Conservation (phyloP, 73 alveolate species). For the Paramecium tetraurelia region DNA sequence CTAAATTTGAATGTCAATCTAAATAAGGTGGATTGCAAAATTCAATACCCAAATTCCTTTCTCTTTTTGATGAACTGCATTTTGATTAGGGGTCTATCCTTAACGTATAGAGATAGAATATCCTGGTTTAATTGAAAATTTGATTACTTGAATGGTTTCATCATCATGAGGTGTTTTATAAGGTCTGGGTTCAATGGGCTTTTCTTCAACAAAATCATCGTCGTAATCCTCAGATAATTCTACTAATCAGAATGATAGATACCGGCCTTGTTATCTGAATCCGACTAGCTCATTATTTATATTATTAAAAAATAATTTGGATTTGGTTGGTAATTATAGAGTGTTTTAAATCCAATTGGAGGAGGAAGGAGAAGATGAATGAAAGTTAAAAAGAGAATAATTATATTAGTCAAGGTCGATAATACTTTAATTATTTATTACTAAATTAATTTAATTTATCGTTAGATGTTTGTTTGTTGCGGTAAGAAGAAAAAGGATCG, state of each 20-base stretch:
- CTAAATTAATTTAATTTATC: neutral
- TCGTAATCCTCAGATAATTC: conserved; percentile 16
- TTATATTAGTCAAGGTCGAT: neutral
- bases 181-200: neutral
- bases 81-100: conserved; percentile 49
- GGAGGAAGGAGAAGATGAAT: neutral
- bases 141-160: conserved; percentile 18
- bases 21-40: neutral
- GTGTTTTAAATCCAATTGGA: neutral
- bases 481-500: conserved; percentile 15
- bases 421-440: neutral
- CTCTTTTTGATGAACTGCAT: conserved; percentile 63
- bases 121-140: neutral
- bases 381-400: neutral
- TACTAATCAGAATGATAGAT: neutral
- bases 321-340: neutral
- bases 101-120: neutral
- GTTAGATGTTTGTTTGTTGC: conserved; percentile 34
- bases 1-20: conserved; percentile 54
- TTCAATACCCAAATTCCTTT: conserved; percentile 55
- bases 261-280: neutral
- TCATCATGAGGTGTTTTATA: neutral
- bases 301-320: neutral
- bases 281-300: neutral
- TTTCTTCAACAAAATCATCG: conserved; percentile 12